phyloP scores from a whole-genome alignment of 2,329 filamentous ascomycete genomes.

The Microcyclospora pomicola region DNA sequence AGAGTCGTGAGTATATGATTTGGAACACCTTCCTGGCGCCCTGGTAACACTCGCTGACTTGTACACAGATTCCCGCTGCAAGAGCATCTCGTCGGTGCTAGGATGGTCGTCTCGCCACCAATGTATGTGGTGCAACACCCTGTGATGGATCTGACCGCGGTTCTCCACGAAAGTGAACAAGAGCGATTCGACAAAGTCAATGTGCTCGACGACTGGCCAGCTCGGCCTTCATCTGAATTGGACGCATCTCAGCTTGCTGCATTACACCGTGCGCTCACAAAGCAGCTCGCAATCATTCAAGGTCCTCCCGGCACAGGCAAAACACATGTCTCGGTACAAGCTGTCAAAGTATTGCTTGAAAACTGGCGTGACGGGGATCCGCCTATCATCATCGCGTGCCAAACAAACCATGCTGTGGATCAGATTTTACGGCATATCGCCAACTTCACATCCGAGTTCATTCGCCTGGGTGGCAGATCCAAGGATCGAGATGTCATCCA shows the following conservation, averaged over 20 bases:
- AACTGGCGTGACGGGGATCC: conserved; percentile 44
- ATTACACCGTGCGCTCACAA: conserved; percentile 55
- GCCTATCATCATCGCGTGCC: conserved; percentile 66
- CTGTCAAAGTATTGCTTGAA: conserved; percentile 50
- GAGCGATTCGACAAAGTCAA: conserved; percentile 35
- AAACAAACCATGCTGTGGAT: conserved; percentile 84
- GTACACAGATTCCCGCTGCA: conserved; percentile 42
- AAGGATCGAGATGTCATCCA: conserved; percentile 49
- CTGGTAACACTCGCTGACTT: background rate
- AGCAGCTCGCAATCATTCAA: conserved; percentile 62
- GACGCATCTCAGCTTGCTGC: conserved; percentile 60
- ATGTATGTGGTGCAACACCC: conserved; percentile 39
- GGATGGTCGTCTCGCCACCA: conserved; percentile 36
- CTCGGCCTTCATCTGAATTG: conserved; percentile 34
- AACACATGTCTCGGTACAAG: conserved; percentile 65
- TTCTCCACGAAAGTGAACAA: conserved; percentile 18
- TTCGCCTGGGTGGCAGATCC: conserved; percentile 56
- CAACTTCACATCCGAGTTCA: conserved; percentile 47
- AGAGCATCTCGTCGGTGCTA: conserved; percentile 44
- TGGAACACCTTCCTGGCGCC: background rate
- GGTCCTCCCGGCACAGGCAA: conserved; percentile 73
- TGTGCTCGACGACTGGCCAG: conserved; percentile 42
- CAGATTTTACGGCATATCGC: conserved; percentile 58
- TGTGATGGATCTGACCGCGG: conserved; percentile 32
- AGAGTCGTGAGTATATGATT: conserved; percentile 31